Conservation (phyloP, 164 flowering plant genomes). For the Nelumbo lutea region DNA sequence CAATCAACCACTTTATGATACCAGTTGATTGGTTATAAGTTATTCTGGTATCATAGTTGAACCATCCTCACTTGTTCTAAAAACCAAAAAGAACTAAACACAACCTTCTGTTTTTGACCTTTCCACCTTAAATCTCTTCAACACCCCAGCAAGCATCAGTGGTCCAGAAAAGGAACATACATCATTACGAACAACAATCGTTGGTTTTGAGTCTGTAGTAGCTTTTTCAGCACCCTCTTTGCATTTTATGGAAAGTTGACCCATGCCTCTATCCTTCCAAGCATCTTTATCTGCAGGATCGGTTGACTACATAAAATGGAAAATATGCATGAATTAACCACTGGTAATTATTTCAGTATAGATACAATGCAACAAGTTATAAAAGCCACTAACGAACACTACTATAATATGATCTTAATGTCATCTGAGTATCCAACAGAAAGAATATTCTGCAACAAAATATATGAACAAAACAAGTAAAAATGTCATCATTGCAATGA, state of each 20-base stretch:
- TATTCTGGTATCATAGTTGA: background rate
- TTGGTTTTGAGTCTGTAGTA: constrained; percentile 87
- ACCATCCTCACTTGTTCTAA: background rate
- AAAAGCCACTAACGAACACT: background rate
- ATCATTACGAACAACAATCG: constrained; percentile 81
- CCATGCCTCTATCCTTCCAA: constrained; percentile 95
- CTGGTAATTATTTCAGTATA: background rate
- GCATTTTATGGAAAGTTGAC: constrained; percentile 85
- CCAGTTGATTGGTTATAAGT: too few species aligned
- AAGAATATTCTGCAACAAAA: too few species aligned
- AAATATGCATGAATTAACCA: constrained; percentile 6
- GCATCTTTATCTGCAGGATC: constrained; percentile 75
- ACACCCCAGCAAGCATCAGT: background rate
- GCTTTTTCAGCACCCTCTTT: constrained; percentile 78
- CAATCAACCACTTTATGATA: too few species aligned
- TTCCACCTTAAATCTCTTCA: too few species aligned
- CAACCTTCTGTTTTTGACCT: too few species aligned
- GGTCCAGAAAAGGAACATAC: constrained; percentile 38
- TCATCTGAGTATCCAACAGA: too few species aligned
- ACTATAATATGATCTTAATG: too few species aligned
- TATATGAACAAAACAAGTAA: too few species aligned
- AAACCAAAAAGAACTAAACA: background rate
- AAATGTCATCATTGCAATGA: too few species aligned
- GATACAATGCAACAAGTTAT: background rate
- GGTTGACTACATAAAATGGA: constrained; percentile 49